Evolutionary conservation across 345 rosid species (phyloP), one percentile per base, ranked within the genome.

Genomic region (Rhizophora apiculata): DNA sequence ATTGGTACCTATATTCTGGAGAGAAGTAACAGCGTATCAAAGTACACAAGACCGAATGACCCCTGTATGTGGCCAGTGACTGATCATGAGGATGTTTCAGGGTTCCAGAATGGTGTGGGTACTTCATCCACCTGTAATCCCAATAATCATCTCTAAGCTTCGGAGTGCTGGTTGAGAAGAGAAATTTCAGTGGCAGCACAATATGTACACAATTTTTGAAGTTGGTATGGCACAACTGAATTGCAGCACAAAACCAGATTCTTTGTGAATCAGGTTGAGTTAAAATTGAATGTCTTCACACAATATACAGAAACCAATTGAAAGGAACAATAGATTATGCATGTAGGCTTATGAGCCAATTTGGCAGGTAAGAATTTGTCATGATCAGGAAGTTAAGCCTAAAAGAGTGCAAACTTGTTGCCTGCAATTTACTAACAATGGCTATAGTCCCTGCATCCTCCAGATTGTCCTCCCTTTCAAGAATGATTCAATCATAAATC

Each of bases 11-110:
- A 70, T 82, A 77, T 62, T 65, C 77, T 11, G 93, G 93, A 56
- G 93, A 86, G 85, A 86, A 88, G 83, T 86, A 83, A 71, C 93
- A 88, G 51, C 89, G 88, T 51, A 88, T 85, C 67, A 86, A 70
- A 65, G 93, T 86, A 34, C 69, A 72, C 77, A 88, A 68, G 72
- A 88, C 84, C 9, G 86, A 81, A 73, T 86, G 94, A 60, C 94
- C 91, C 57, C 56, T 82, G 68, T 84, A 88, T 68, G 93, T 88
- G 68, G 86, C 82, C 78, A 88, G 55, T 29, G 90, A 88, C 63
- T 61, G 82, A 78, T 86, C 91, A 46, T 46, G 34, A 39, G 89
- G 84, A 75, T 88, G 94, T 34, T 83, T 83, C 79, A 67, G 24
- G 51, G 31, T 67, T 76, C 71, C 83, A 18, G 80, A 81, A 21